phyloP scores from a whole-genome alignment of 108 stramenopile species.

The Aureococcus anophagefferens region DNA sequence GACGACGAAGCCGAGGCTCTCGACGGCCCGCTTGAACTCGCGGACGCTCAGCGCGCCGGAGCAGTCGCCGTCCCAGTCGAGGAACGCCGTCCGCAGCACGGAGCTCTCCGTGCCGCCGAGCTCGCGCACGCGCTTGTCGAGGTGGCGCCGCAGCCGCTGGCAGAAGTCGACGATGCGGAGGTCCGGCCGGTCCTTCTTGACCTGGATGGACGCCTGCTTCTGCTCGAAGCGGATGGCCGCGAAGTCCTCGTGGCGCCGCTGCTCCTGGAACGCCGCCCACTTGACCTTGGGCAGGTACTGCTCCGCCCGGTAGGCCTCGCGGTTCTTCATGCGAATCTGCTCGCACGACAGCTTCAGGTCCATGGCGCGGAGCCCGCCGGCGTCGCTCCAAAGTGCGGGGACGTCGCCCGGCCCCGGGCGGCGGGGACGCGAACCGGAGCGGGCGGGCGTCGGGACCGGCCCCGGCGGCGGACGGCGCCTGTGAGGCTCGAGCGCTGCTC shows the following conservation, averaged over 20 bases:
- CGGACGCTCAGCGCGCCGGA: constrained; percentile 15
- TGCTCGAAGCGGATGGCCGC: constrained; percentile 11
- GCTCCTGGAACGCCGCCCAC: constrained; percentile 26
- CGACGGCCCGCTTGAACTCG: constrained; percentile 14
- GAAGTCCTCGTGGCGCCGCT: constrained; percentile 18
- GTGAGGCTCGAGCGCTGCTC: no score
- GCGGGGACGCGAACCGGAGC: no score
- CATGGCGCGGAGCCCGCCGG: no score
- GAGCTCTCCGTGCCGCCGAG: constrained; percentile 19
- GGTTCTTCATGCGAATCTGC: background rate
- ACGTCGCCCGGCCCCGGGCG: no score
- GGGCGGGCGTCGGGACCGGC: no score
- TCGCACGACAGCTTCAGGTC: no score
- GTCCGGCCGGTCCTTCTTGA: background rate
- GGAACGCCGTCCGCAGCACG: constrained; percentile 6
- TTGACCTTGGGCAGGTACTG: constrained; percentile 13
- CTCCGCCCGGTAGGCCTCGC: constrained; percentile 16
- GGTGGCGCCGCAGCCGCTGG: constrained; percentile 3
- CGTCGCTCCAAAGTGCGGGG: no score
- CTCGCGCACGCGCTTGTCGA: constrained; percentile 19
- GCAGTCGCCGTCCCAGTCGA: constrained; percentile 20
- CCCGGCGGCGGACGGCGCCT: no score
- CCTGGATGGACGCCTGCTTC: constrained; percentile 6
- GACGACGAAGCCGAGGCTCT: constrained; percentile 14
- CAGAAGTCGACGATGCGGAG: constrained; percentile 14